Evolutionary conservation across 2,329 filamentous ascomycete genomes (phyloP).

Genomic region (Byssochlamys sp.): DNA sequence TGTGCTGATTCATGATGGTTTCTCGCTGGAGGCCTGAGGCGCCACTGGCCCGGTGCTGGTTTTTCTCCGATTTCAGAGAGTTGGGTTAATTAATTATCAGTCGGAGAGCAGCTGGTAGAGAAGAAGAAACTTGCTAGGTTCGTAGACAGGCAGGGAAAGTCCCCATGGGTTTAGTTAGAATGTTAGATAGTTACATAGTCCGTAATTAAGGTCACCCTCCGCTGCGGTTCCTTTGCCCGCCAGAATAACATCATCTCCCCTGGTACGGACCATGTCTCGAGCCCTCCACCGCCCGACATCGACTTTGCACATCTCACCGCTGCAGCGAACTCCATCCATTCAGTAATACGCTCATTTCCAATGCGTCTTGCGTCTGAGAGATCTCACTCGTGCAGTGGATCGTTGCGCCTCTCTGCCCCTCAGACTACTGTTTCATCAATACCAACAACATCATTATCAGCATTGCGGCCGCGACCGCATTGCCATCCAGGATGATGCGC

Average conservation of each 20-base stretch:
- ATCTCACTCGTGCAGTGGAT: not conserved
- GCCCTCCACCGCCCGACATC: not conserved
- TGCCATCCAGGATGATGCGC: conserved; percentile 43
- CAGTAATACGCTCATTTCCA: not conserved
- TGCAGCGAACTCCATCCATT: not conserved
- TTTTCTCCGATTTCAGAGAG: not conserved
- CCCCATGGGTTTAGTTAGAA: not conserved
- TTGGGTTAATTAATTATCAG: not conserved
- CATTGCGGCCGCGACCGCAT: not conserved
- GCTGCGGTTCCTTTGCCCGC: not conserved
- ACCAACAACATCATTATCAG: conserved; percentile 5
- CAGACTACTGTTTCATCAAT: conserved; percentile 5
- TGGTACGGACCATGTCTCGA: not conserved
- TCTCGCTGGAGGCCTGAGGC: not conserved
- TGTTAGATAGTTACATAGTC: too few relatives aligned
- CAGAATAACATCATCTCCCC: not conserved
- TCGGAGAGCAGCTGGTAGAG: not conserved
- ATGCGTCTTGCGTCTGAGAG: not conserved
- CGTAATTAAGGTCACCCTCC: not conserved
- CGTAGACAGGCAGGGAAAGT: not conserved
- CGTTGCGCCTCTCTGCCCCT: not conserved
- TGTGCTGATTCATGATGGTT: not conserved
- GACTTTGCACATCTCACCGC: not conserved
- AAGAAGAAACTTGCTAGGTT: not conserved
- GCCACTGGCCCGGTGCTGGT: conserved; percentile 1